These are phyloP conservation scores for Hyphodiscus hymeniophilus DNA, from an alignment of 495 filamentous ascomycete genomes.

Conservation along the genomic window DNA sequence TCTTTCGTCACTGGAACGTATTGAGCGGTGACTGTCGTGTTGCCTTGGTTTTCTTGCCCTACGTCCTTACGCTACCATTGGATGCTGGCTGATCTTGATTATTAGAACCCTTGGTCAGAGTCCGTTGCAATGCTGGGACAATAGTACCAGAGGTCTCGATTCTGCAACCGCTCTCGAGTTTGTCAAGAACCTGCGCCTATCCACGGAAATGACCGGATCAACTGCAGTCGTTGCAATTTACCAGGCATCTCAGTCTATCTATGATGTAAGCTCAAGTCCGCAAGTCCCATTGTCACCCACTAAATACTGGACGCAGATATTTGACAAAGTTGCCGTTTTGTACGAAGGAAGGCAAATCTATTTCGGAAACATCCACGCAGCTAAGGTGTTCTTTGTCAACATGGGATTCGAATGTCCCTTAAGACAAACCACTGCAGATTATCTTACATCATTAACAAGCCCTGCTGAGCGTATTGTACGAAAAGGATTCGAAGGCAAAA, in stretches of 20 bases:
- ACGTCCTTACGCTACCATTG: no score
- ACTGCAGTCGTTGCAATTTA: constrained; percentile 77
- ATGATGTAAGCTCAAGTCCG: constrained; percentile 37
- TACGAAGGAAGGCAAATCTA: constrained; percentile 83
- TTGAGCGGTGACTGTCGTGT: no score
- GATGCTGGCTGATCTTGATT: no score
- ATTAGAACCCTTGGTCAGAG: constrained; percentile 46
- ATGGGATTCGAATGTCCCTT: constrained; percentile 70
- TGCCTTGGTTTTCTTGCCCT: no score
- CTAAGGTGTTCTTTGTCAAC: constrained; percentile 61
- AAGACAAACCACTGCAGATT: constrained; percentile 71
- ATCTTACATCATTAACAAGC: constrained; percentile 72
- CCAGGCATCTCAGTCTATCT: constrained; percentile 70
- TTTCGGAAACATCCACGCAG: constrained; percentile 55
- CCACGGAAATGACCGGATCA: constrained; percentile 54
- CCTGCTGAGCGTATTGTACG: constrained; percentile 56
- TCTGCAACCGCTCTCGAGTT: constrained; percentile 79
- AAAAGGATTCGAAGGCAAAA: constrained; percentile 53
- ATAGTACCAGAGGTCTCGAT: constrained; percentile 74
- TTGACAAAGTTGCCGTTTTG: constrained; percentile 71
- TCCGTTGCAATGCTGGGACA: constrained; percentile 79
- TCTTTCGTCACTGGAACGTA: no score
- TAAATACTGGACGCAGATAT: constrained; percentile 28
- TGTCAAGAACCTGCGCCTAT: constrained; percentile 55
- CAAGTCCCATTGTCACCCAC: background rate